Evolutionary conservation across 331 rosid genomes (phyloP).

Genomic region (Stylosanthes scabra): DNA sequence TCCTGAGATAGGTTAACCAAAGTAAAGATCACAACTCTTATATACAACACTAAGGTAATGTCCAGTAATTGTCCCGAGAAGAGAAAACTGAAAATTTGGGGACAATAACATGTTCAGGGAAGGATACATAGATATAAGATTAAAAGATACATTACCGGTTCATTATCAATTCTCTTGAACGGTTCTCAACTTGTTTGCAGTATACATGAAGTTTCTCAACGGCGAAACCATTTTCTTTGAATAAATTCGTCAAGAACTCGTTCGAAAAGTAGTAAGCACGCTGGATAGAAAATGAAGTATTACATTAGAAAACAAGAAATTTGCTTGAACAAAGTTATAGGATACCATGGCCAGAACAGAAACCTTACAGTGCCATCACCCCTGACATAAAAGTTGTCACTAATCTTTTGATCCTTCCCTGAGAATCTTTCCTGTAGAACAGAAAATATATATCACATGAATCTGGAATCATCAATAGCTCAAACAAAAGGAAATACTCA

Average conservation of each 20-base stretch:
- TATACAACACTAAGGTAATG: not conserved
- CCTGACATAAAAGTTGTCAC: conserved; percentile 89
- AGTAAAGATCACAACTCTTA: conserved; percentile 21
- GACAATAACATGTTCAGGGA: too few species aligned
- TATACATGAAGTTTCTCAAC: conserved; percentile 69
- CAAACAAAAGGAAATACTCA: conserved; percentile 20
- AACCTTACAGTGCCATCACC: conserved; percentile 95
- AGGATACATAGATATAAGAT: too few species aligned
- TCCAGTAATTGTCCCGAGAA: too few species aligned
- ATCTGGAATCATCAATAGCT: not conserved
- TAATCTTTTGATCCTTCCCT: conserved; percentile 84
- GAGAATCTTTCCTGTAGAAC: conserved; percentile 74
- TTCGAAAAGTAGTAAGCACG: conserved; percentile 92
- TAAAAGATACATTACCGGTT: conserved; percentile 58
- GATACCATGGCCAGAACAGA: conserved; percentile 33
- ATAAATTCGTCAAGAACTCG: conserved; percentile 76
- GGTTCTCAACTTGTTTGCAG: conserved; percentile 96
- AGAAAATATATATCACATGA: conserved; percentile 17
- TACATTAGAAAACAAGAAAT: conserved; percentile 36
- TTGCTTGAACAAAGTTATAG: conserved; percentile 14
- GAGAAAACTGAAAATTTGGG: too few species aligned
- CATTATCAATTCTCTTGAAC: conserved; percentile 82
- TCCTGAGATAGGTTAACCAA: conserved; percentile 10
- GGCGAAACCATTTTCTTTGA: conserved; percentile 80
- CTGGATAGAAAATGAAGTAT: conserved; percentile 52